Percentiles rank a stretch among this genome's conserved stretches.
phyloP scores from a whole-genome alignment of 179 eudicot genomes.

The Amaranthus tricolor region DNA sequence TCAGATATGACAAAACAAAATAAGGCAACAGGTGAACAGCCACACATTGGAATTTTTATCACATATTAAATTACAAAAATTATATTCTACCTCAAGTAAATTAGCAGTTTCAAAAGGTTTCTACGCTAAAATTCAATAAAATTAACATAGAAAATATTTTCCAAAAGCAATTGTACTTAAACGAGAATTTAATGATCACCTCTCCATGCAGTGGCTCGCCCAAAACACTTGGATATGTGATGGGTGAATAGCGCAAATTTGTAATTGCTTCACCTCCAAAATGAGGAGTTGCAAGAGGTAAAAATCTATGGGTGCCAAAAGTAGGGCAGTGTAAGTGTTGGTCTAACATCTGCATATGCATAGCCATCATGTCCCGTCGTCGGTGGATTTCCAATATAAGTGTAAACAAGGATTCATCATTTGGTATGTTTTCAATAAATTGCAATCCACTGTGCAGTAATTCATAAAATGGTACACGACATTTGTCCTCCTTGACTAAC shows the following conservation, averaged over 20 bases:
- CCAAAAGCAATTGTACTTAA: not conserved
- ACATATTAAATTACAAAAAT: not conserved
- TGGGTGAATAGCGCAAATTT: conserved; percentile 79
- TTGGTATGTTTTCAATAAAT: conserved; percentile 86
- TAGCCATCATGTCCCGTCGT: conserved; percentile 95
- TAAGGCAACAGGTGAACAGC: not conserved
- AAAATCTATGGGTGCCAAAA: conserved; percentile 82
- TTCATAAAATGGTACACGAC: conserved; percentile 94
- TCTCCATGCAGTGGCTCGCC: conserved; percentile 99
- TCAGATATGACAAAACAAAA: not conserved
- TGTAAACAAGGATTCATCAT: conserved; percentile 86
- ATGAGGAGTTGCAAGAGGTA: conserved; percentile 65
- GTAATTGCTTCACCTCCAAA: conserved; percentile 61
- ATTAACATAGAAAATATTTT: conserved; percentile 1
- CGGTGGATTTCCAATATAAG: conserved; percentile 89
- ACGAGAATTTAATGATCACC: conserved; percentile 40
- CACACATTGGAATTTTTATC: not conserved
- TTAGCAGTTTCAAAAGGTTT: not conserved
- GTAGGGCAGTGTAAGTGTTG: conserved; percentile 97
- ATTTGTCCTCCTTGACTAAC: conserved; percentile 80
- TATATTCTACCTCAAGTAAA: not conserved
- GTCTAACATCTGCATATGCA: conserved; percentile 98
- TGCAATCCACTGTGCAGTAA: conserved; percentile 86
- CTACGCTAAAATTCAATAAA: not conserved
- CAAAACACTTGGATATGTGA: conserved; percentile 96